These are phyloP conservation scores for Phytophthora cryptogea DNA, from an alignment of 352 stramenopile genomes.

Conservation along the genomic window DNA sequence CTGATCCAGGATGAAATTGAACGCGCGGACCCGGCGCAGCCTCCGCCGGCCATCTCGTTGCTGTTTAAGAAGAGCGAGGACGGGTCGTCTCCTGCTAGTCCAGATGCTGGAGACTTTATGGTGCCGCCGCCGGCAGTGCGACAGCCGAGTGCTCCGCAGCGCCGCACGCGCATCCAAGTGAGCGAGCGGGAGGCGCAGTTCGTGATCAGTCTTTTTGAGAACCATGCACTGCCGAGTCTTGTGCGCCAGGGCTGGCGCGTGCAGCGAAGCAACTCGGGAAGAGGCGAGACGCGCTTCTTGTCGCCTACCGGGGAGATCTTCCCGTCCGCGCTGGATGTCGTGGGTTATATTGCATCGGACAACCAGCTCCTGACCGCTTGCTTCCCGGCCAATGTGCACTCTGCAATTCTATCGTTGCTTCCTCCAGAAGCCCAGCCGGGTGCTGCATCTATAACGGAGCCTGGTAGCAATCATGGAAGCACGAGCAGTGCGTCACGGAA, in stretches of 20 bases:
- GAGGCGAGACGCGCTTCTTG: conserved; percentile 30
- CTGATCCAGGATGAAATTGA: conserved; percentile 89
- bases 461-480: conserved; percentile 20
- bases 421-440: conserved; percentile 28
- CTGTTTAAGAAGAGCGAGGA: conserved; percentile 33
- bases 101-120: conserved; percentile 36
- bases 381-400: conserved; percentile 77
- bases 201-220: conserved; percentile 79
- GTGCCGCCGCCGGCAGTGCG: conserved; percentile 8
- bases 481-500: conserved; percentile 25
- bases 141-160: conserved; percentile 7
- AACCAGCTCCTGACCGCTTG: conserved; percentile 60
- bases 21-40: conserved; percentile 60
- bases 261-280: conserved; percentile 39
- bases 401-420: conserved; percentile 72
- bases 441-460: conserved; percentile 10
- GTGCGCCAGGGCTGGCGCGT: conserved; percentile 71
- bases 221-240: conserved; percentile 69
- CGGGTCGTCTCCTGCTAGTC: conserved; percentile 21
- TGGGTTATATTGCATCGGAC: conserved; percentile 75
- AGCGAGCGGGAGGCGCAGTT: conserved; percentile 80
- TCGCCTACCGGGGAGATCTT: conserved; percentile 53
- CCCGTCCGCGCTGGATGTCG: conserved; percentile 62
- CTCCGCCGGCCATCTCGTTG: conserved; percentile 38
- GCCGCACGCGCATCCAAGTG: conserved; percentile 45